Base-by-base conservation (phyloP, 2,329 filamentous ascomycete genomes). In the Thelonectria olida region DNA sequence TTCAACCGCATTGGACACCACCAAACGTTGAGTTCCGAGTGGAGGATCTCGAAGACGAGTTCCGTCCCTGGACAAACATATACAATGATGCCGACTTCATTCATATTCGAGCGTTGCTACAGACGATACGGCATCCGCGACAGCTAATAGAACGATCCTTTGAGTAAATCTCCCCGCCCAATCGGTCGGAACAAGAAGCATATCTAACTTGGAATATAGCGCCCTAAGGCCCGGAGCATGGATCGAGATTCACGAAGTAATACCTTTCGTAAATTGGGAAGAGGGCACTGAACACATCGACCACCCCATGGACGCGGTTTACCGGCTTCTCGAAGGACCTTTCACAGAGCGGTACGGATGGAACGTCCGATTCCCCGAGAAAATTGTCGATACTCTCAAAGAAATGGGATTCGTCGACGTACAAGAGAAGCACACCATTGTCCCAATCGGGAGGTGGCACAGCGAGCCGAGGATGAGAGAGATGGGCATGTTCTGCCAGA, bases 11-110 rank as follows among this genome's bases (percentile, higher is more conserved):
- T 23, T 80, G 75, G 71, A 81, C 86, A 7, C 86, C 86, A 3
- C 83, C 84, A 12, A 89, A 89, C 64, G 78, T 87, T 31, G 80
- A 81, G 45, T 89, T 78, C 81, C 66, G 80, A 17, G 74, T 78
- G 19, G 76, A 78, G 48, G 76, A 77, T 41, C 68, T 78, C 9
- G 76, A 78, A 54, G 75, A 77, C 54, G 73, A 76, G 20, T 71
- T 68, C 55, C 74, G 73, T 7, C 71, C 72, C 7, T 77, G 75
- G 75, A 75, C 74, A 3, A 75, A 62, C 23, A 76, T 76, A 15
- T 79, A 79, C 51, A 59, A 61, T 22, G 66, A 73, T 42, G 71
- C 86, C 64, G 85, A 88, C 67, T 81, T 84, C 58, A 82, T 89
- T 44, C 85, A 88, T 67, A 72, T 81, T 20, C 79, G 86, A 47